A percentile compares a stretch with the other conserved stretches of the same genome.
Conservation (phyloP, 306 rosid species). For the Senna tora region DNA sequence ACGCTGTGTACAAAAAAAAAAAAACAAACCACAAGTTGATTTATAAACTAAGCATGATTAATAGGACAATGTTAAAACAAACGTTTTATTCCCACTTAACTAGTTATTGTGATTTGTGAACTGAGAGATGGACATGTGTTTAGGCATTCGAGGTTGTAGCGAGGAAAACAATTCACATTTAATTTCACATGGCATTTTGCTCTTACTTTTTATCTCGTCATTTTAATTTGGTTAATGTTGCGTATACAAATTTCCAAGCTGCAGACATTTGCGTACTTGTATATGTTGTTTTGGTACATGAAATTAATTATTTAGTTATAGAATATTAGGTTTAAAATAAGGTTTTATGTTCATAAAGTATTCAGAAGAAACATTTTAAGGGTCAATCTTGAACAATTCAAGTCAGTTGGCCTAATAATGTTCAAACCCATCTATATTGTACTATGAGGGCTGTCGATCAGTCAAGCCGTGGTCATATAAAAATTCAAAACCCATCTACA, state of each 20-base stretch:
- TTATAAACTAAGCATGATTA: too few species aligned
- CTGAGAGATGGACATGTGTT: background rate
- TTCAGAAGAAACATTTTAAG: background rate
- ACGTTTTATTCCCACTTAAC: too few species aligned
- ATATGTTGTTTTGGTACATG: background rate
- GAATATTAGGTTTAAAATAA: background rate
- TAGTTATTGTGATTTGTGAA: too few species aligned
- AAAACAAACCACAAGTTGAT: too few species aligned
- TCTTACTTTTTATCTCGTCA: background rate
- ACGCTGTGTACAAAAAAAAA: too few species aligned
- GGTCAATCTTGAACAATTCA: background rate
- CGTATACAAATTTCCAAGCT: background rate
- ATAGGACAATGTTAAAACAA: too few species aligned
- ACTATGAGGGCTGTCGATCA: too few species aligned
- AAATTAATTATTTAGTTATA: background rate
- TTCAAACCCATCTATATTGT: too few species aligned
- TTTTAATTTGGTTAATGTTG: background rate
- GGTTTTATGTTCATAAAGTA: background rate
- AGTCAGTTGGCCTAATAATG: background rate
- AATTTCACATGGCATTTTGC: background rate
- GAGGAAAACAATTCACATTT: background rate
- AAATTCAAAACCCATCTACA: too few species aligned
- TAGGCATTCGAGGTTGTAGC: background rate
- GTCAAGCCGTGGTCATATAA: too few species aligned
- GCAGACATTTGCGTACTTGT: too few species aligned